phyloP scores from a whole-genome alignment of 306 rosid genomes.

The Vigna reflexopilosa region DNA sequence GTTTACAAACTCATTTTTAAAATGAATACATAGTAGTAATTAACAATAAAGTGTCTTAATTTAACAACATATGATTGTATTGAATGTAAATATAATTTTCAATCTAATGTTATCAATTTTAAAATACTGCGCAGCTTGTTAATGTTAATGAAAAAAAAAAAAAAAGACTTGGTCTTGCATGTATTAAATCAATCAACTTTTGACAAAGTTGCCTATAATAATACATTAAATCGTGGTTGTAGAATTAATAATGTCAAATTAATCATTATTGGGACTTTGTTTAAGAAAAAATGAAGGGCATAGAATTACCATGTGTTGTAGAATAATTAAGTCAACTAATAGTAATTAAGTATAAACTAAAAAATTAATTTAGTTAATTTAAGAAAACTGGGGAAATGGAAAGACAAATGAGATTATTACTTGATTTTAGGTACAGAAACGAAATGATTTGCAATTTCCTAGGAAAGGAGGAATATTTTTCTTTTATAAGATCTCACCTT shows the following conservation, averaged over 20 bases:
- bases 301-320: neutral
- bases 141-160: too few species aligned
- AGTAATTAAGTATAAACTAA: neutral
- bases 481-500: neutral
- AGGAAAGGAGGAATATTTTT: neutral
- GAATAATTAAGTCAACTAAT: neutral
- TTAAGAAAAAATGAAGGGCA: neutral
- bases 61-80: too few species aligned
- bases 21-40: too few species aligned
- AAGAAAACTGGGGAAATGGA: neutral
- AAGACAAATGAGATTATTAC: neutral
- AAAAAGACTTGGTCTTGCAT: neutral
- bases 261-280: neutral
- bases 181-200: neutral
- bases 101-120: too few species aligned
- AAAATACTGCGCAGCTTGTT: too few species aligned
- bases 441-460: conserved; percentile 17
- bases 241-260: too few species aligned
- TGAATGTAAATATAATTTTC: too few species aligned
- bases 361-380: too few species aligned
- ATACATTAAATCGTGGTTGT: too few species aligned
- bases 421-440: neutral
- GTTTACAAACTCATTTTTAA: too few species aligned
- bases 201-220: neutral
- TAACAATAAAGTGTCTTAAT: too few species aligned